Base-by-base conservation (phyloP, 768 basidiomycete species). In the Boletus subcaerulescens region DNA sequence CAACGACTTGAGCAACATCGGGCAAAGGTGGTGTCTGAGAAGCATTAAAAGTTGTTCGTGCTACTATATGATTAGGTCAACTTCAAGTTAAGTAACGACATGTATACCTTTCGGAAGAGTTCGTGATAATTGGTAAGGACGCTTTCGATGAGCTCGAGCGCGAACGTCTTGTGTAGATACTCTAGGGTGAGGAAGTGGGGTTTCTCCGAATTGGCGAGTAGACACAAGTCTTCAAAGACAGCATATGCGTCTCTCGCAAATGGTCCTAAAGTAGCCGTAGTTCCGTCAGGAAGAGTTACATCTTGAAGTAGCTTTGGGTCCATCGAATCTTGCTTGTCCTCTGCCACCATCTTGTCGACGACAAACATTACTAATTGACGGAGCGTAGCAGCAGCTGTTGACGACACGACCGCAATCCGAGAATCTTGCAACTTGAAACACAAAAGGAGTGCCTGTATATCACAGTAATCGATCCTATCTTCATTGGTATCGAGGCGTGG, bases 311-410 rank as follows among this genome's bases (percentile, higher is more conserved):
- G 22, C 4, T 46, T 46, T 12, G 55, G 40, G 36, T 65, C 59
- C 14, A 52, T 32, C 8, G 48, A 57, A 20, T 77, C 80, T 15
- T 69, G 70, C 5, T 76, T 73, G 67, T 93, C 90, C 65, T 94
- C 91, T 17, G 82, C 79, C 2, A 86, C 83, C 71, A 98, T 90
- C 67, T 96, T 94, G 73, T 99, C 97, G 42, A 98, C 91, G 17
- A 98, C 87, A 60, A 98, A 91, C 95, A 99, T 98, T 43, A 98
- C 92, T 2, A 98, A 79, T 67, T 98, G 96, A 3, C 95, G 87
- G 5, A 98, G 80, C 0, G 95, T 98, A 0, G 97, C 97, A 3
- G 95, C 95, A 2, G 96, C 96, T 4, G 97, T 98, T 0, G 93
- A 95, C 3, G 94, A 96, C 8, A 99, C 96, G 24, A 98, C 96